These are phyloP conservation scores for Backusella sp. DNA, from an alignment of 192 early-diverging fungal species.

Conservation along the genomic window DNA sequence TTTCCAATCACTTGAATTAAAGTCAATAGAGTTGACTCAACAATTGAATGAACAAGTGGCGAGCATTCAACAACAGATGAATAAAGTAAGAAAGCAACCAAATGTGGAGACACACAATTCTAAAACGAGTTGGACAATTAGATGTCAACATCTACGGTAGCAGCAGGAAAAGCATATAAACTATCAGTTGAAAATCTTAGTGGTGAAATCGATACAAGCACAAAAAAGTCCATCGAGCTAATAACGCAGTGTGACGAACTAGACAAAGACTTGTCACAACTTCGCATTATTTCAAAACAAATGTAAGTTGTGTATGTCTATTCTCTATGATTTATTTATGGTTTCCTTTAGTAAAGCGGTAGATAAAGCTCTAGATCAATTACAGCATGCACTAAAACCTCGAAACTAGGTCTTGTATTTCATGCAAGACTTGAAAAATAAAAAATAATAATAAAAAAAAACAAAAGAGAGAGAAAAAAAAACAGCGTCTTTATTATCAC, in stretches of 20 bases:
- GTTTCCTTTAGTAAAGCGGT: constrained; percentile 7
- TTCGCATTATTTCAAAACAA: constrained; percentile 15
- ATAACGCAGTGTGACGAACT: constrained; percentile 38
- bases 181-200: constrained; percentile 15
- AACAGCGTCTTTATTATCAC: too few species aligned
- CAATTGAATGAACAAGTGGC: constrained; percentile 6
- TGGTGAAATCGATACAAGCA: constrained; percentile 13
- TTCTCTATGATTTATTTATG: background rate
- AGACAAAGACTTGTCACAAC: constrained; percentile 33
- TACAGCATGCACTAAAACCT: background rate
- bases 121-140: background rate
- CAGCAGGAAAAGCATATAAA: constrained; percentile 14
- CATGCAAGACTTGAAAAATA: background rate
- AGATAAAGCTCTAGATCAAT: constrained; percentile 19
- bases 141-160: constrained; percentile 16
- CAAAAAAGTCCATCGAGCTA: constrained; percentile 19
- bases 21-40: background rate
- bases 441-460: background rate
- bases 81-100: background rate
- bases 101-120: background rate
- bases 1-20: background rate
- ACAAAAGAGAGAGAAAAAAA: too few species aligned
- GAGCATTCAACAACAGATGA: constrained; percentile 7
- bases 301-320: background rate
- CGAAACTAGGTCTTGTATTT: background rate